phyloP scores from a whole-genome alignment of 768 basidiomycete genomes.

The Amanita jacksonii region DNA sequence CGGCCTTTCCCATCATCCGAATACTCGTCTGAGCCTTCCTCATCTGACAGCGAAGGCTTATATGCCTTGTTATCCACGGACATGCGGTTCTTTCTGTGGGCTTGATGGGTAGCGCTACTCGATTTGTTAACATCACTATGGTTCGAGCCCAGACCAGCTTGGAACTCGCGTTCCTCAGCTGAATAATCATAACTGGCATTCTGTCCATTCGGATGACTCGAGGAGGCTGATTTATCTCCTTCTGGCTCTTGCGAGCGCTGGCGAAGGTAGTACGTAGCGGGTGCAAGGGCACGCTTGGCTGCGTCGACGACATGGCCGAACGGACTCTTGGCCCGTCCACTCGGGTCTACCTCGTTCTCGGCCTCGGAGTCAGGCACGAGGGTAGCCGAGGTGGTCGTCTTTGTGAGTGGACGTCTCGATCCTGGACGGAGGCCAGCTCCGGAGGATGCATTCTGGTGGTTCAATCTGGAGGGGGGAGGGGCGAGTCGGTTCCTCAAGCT shows the following conservation, averaged over 20 bases:
- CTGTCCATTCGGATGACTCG: constrained; percentile 27
- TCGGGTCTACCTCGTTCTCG: constrained; percentile 23
- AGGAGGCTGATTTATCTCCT: constrained; percentile 20
- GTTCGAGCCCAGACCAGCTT: too few relatives aligned
- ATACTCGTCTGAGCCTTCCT: constrained; percentile 51
- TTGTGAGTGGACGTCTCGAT: constrained; percentile 42
- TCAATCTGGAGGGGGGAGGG: constrained; percentile 45
- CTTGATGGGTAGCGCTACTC: constrained; percentile 14
- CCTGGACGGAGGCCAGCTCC: constrained; percentile 16
- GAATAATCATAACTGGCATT: constrained; percentile 68
- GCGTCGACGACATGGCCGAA: constrained; percentile 51
- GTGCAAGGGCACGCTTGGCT: constrained; percentile 40
- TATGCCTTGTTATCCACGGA: constrained; percentile 79
- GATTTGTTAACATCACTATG: too few relatives aligned
- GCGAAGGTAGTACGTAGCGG: constrained; percentile 58
- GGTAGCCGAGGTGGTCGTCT: constrained; percentile 37
- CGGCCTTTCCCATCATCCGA: constrained; percentile 40
- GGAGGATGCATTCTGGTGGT: constrained; percentile 14
- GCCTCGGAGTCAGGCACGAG: constrained; percentile 60
- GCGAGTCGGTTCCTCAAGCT: constrained; percentile 44
- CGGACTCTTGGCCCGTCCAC: constrained; percentile 58
- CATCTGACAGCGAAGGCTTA: constrained; percentile 52
- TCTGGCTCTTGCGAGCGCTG: constrained; percentile 52
- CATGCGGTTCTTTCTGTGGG: constrained; percentile 50
- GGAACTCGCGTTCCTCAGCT: constrained; percentile 61